These are phyloP conservation scores for Funneliformis geosporum DNA, from an alignment of 192 early-diverging fungal genomes.

Conservation along the genomic window DNA sequence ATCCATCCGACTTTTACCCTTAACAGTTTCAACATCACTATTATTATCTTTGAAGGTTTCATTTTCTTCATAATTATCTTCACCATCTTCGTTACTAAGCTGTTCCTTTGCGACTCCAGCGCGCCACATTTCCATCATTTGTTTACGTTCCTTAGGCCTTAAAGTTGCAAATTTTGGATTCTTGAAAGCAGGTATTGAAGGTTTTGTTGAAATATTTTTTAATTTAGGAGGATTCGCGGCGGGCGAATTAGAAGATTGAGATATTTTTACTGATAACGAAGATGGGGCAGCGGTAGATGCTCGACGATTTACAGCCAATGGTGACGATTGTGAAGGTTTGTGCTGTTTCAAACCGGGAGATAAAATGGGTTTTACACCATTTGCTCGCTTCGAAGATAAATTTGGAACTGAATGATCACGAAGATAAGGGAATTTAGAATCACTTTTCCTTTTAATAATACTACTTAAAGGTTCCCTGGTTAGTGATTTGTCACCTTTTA, in stretches of 20 bases:
- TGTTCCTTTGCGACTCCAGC: constrained; percentile 40
- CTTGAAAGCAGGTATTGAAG: constrained; percentile 30
- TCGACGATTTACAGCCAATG: constrained; percentile 6
- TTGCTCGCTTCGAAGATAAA: not conserved
- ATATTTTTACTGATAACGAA: constrained; percentile 4
- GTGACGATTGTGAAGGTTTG: constrained; percentile 27
- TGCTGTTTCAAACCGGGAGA: constrained; percentile 18
- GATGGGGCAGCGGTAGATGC: not conserved
- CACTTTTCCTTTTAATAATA: not conserved
- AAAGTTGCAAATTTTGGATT: constrained; percentile 33
- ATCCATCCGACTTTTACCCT: constrained; percentile 21
- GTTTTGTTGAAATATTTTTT: not conserved
- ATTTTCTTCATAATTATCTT: not conserved
- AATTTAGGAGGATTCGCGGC: not conserved
- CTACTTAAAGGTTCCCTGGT: not conserved
- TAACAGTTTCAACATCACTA: not conserved
- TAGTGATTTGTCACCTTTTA: not conserved
- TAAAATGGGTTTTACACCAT: not conserved
- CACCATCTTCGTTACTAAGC: not conserved
- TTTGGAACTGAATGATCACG: not conserved
- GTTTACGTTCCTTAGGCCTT: constrained; percentile 37
- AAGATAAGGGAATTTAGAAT: not conserved
- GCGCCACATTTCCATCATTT: constrained; percentile 47
- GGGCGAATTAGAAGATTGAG: constrained; percentile 25
- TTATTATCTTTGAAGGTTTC: not conserved